Conservation (phyloP, 2,329 filamentous ascomycete species). For the Nigrospora osmanthi region DNA sequence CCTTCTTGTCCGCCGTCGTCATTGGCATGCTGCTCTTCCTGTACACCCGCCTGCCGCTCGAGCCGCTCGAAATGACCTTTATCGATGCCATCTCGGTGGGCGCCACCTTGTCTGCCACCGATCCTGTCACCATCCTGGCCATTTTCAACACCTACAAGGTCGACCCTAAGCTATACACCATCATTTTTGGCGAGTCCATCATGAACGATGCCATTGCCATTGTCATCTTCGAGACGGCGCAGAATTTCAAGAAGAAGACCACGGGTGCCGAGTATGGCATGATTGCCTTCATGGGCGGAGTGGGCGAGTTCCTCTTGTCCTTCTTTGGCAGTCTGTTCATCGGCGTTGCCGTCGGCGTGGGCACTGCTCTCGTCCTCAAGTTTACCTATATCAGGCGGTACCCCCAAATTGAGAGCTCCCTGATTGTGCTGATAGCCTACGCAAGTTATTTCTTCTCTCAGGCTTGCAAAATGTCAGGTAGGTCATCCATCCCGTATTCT, state of each 20-base stretch:
- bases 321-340: conserved; percentile 94
- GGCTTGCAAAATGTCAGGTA: conserved; percentile 91
- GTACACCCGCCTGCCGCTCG: conserved; percentile 80
- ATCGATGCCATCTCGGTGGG: conserved; percentile 96
- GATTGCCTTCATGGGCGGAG: conserved; percentile 79
- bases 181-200: conserved; percentile 98
- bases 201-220: conserved; percentile 98
- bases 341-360: conserved; percentile 78
- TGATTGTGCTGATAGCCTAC: conserved; percentile 90
- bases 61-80: conserved; percentile 79
- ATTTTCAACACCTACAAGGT: conserved; percentile 99
- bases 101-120: conserved; percentile 91
- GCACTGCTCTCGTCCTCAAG: conserved; percentile 81
- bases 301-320: conserved; percentile 88
- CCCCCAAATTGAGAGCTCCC: conserved; percentile 93
- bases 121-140: conserved; percentile 93
- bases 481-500: conserved; percentile 19
- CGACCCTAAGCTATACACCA: conserved; percentile 94
- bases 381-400: conserved; percentile 89
- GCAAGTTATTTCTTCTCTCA: conserved; percentile 98
- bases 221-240: conserved; percentile 95
- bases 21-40: conserved; percentile 82
- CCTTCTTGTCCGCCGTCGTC: conserved; percentile 94
- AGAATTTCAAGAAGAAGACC: conserved; percentile 78
- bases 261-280: conserved; percentile 65